Evolutionary conservation across 768 basidiomycete species (phyloP), one percentile per base, ranked within the genome.

Genomic region (Lactarius psammicola): DNA sequence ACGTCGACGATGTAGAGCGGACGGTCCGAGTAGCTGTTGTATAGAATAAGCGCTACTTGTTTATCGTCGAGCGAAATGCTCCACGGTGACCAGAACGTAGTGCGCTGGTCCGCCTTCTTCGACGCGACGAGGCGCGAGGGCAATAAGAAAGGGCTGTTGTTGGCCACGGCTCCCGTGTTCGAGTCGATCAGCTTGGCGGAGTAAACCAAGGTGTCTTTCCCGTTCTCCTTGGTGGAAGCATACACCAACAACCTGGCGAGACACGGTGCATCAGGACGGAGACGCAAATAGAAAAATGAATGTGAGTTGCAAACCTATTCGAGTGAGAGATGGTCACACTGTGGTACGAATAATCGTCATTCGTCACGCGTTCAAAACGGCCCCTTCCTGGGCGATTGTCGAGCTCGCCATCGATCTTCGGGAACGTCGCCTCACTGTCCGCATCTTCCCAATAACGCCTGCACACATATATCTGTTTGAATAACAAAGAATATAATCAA

Each of bases 371-470:
- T 69, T 81, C 79, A 54, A 80, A 74, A 18, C 80, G 77, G 17
- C 79, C 77, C 46, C 68, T 73, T 11, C 80, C 77, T 33, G 80
- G 79, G 30, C 68, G 55, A 65, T 80, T 80, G 61, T 78, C 72
- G 18, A 79, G 71, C 62, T 81, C 79, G 17, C 74, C 72, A 36
- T 78, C 75, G 34, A 80, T 74, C n/a, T 60, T 71, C 18, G 77
- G 78, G 31, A 80, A 59, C 23, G 67, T 66, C 8, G 62, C 67
- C 9, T 72, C 66, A 20, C 71, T 71, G 40, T 72, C 62, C 18
- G 66, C 40, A 36, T 81, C 76, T 57, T 80, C 79, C 80, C 80
- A 81, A 69, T 80, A 78, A 36, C 80, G 79, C 77, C 78, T 78
- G 23, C 23, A 51, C 51, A 23, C 26, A 56, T 59, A 20, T 23